Conservation (phyloP, 176 grass and related monocot genomes). For the Cenchrus purpureus region DNA sequence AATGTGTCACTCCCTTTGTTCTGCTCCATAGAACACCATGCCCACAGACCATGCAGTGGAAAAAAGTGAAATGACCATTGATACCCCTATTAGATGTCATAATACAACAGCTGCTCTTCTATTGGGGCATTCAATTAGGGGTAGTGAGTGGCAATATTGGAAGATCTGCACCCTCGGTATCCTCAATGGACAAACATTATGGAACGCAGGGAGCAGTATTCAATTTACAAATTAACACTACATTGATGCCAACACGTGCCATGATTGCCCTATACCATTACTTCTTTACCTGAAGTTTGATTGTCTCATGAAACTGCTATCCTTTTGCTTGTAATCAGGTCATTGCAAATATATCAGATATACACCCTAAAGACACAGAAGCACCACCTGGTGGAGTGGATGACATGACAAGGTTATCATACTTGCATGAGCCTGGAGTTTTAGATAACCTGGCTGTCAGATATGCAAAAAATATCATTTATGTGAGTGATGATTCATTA, state of each 20-base stretch:
- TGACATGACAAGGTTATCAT: conserved; percentile 97
- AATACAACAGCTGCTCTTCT: too few species aligned
- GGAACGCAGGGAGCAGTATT: background rate
- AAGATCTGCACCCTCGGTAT: too few species aligned
- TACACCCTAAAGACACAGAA: conserved; percentile 92
- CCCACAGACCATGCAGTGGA: too few species aligned
- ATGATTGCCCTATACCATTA: background rate
- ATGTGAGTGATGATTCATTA: conserved; percentile 65
- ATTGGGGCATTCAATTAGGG: too few species aligned
- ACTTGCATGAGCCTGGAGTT: conserved; percentile 97
- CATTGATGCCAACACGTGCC: conserved; percentile 8
- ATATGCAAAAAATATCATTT: conserved; percentile 90
- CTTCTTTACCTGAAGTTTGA: background rate
- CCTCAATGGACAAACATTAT: background rate
- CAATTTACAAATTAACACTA: conserved; percentile 1
- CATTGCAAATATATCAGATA: conserved; percentile 51
- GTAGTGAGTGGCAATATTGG: too few species aligned
- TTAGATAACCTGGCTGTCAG: conserved; percentile 82
- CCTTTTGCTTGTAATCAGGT: conserved; percentile 47
- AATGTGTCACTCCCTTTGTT: background rate
- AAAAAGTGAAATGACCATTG: too few species aligned
- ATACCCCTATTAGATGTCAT: too few species aligned
- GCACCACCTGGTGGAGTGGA: conserved; percentile 76
- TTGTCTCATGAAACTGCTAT: conserved; percentile 38
- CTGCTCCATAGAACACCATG: too few species aligned